These are phyloP conservation scores for Elsinoe batatas DNA, from an alignment of 2,329 filamentous ascomycete species.

Conservation along the genomic window DNA sequence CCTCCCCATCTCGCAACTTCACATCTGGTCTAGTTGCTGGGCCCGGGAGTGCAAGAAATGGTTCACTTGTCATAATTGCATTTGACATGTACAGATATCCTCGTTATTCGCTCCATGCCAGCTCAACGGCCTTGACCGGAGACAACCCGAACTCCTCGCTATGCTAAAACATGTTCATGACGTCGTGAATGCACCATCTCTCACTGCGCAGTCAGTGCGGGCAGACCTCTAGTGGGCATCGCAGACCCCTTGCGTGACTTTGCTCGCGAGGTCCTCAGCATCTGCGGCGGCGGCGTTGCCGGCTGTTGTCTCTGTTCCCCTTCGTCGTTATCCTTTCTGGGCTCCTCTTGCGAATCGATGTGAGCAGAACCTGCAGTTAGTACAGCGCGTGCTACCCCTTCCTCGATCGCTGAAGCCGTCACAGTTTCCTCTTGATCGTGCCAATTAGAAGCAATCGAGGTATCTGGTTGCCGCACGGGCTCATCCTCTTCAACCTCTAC, in stretches of 20 bases:
- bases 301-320: neutral
- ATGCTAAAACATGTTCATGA: constrained; percentile 4
- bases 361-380: neutral
- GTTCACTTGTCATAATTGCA: neutral
- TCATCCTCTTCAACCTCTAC: too few species aligned
- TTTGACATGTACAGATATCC: neutral
- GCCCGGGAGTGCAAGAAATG: neutral
- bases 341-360: neutral
- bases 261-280: constrained; percentile 6
- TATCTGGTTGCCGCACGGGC: too few species aligned
- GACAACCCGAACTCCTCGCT: constrained; percentile 1
- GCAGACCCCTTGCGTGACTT: neutral
- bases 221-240: neutral
- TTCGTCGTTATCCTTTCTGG: neutral
- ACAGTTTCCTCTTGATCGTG: too few species aligned
- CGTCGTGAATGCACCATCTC: neutral
- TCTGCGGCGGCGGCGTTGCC: neutral
- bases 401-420: too few species aligned
- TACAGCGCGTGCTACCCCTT: too few species aligned
- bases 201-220: constrained; percentile 4
- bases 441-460: too few species aligned
- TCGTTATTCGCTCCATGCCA: neutral
- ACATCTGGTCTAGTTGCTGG: too few species aligned
- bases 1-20: too few species aligned
- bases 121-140: constrained; percentile 4